These are phyloP conservation scores for Reutealis trisperma DNA, from an alignment of 345 rosid genomes.

Conservation along the genomic window DNA sequence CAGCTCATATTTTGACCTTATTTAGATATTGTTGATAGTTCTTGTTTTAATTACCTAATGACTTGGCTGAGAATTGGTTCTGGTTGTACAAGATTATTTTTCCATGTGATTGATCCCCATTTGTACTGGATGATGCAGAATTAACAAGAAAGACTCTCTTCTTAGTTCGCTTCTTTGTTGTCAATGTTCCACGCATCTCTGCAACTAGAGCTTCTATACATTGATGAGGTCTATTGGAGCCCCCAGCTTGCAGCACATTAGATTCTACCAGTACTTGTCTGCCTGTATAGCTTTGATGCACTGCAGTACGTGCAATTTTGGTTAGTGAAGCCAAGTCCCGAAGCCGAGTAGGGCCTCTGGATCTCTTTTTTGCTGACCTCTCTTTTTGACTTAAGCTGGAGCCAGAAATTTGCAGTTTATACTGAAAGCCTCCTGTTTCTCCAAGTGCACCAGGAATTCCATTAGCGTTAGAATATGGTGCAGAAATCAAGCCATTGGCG, in stretches of 20 bases:
- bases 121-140: slow-evolving; percentile 30
- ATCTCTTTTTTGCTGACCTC: slow-evolving; percentile 52
- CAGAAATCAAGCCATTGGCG: slow-evolving; percentile 19
- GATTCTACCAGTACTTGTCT: slow-evolving; percentile 22
- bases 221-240: slow-evolving; percentile 23
- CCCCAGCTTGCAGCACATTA: slow-evolving; percentile 24
- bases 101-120: slow-evolving; percentile 38
- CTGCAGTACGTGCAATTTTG: slow-evolving; percentile 23
- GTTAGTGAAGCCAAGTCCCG: slow-evolving; percentile 47
- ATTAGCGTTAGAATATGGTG: slow-evolving; percentile 23
- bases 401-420: slow-evolving; percentile 32
- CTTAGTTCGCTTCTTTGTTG: slow-evolving; percentile 54
- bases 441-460: slow-evolving; percentile 23
- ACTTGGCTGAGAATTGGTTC: slow-evolving; percentile 28
- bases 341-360: slow-evolving; percentile 47
- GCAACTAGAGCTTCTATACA: slow-evolving; percentile 42
- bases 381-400: slow-evolving; percentile 35
- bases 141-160: slow-evolving; percentile 35
- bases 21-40: neutral
- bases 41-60: slow-evolving; percentile 43
- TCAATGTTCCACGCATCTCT: slow-evolving; percentile 32
- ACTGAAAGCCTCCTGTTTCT: slow-evolving; percentile 32
- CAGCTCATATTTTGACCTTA: neutral
- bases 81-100: slow-evolving; percentile 29
- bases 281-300: slow-evolving; percentile 24